Evolutionary conservation across 148 eudicot species (phyloP), one percentile per base, ranked within the genome.

Genomic region (Rhododendron henanense): DNA sequence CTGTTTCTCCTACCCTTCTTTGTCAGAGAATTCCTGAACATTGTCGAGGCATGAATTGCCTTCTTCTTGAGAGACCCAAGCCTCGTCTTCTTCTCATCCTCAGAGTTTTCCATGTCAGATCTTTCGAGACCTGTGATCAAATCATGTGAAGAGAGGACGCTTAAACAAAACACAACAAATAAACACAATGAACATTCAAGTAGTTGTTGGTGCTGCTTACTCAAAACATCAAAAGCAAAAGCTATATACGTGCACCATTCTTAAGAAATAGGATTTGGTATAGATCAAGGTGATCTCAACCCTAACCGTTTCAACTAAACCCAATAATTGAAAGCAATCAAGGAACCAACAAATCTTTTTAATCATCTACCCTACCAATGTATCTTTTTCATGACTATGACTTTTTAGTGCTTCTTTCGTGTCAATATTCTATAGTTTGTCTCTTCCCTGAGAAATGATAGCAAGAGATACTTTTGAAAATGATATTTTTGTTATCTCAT

Each of bases 41-140:
- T 92, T 65, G 86, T 86, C 2, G 99, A 95, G 84, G 93, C 94
- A 86, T 59, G 92, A 69, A 94, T 91, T 28, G 99, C 98, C 89
- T 83, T 90, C 91, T 93, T 91, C 91, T 92, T 96, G 55, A 96
- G 79, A 81, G 96, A 91, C 48, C 91, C 92, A 8, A 90, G 88
- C 88, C 84, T 96, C 25, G 93, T 92, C 90, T 90, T 94, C 92
- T 88, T 95, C 85, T 94, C 96, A 82, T 95, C 95, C 67, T 95
- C 96, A 2, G 75, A 88, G 81, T 57, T 89, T 55, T 91, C 96
- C 35, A 86, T 21, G 21, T 92, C 95, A 84, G 73, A 50, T 84
- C 84, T 93, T 84, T 91, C 98, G 25, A 86, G 76, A 81, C 92
- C 98, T 94, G 86, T 79, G 28, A 48, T 87, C 33, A 23, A n/a